A percentile compares a stretch with the other conserved stretches of the same genome.
Evolutionary conservation across 495 filamentous ascomycete genomes (phyloP).

Genomic region (Penicillium maclennaniae): DNA sequence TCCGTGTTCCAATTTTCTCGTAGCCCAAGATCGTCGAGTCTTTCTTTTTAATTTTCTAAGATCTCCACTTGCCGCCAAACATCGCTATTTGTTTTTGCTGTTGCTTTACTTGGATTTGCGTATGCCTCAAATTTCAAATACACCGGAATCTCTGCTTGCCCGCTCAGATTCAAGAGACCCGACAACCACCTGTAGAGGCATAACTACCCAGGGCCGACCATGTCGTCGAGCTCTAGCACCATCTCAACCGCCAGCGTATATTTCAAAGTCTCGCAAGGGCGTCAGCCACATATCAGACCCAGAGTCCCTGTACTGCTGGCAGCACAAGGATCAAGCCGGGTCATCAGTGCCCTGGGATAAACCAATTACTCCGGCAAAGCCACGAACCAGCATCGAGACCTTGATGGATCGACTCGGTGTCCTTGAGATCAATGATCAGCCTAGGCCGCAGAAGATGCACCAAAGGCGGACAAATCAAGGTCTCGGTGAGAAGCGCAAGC

Average conservation of each 20-base stretch:
- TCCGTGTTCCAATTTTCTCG: background rate
- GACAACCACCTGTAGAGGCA: slow-evolving; percentile 78
- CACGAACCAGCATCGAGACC: slow-evolving; percentile 76
- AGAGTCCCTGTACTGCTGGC: slow-evolving; percentile 78
- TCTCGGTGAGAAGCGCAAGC: slow-evolving; percentile 20
- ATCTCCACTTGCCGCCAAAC: background rate
- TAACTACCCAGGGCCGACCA: slow-evolving; percentile 70
- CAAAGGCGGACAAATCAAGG: slow-evolving; percentile 15
- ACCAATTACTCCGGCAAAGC: slow-evolving; percentile 37
- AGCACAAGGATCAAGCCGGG: slow-evolving; percentile 83
- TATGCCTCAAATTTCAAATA: slow-evolving; percentile 78
- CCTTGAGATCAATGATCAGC: slow-evolving; percentile 47
- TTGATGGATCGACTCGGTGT: slow-evolving; percentile 75
- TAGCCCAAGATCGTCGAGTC: background rate
- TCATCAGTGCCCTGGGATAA: slow-evolving; percentile 7
- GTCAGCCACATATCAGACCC: slow-evolving; percentile 37
- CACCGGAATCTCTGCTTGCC: slow-evolving; percentile 74
- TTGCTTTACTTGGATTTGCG: background rate
- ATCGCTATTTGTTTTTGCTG: background rate
- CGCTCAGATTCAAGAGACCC: slow-evolving; percentile 83
- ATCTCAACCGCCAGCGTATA: slow-evolving; percentile 33
- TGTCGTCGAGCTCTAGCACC: slow-evolving; percentile 66
- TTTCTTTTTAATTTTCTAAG: background rate
- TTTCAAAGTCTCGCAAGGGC: slow-evolving; percentile 31
- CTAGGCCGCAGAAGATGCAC: slow-evolving; percentile 18